Conservation (phyloP, 345 rosid species). For the Angophora floribunda region DNA sequence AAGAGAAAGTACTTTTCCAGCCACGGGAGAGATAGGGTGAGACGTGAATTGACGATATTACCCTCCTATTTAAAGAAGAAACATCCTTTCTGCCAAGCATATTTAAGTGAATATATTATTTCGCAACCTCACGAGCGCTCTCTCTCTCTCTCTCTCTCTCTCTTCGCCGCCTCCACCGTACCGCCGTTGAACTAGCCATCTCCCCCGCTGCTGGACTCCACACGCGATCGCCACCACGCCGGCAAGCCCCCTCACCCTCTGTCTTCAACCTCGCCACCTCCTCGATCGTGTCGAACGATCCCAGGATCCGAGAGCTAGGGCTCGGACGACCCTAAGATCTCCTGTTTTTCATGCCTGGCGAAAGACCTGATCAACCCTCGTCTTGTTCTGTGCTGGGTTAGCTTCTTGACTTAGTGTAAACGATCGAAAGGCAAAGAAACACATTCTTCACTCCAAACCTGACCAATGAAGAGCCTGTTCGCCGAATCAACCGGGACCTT, state of each 20-base stretch:
- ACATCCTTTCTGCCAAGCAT: neutral
- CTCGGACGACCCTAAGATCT: neutral
- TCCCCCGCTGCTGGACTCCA: neutral
- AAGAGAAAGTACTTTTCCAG: too few relatives aligned
- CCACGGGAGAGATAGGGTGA: too few relatives aligned
- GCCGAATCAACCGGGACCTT: neutral
- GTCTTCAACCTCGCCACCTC: neutral
- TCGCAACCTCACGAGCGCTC: neutral
- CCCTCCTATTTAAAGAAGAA: neutral
- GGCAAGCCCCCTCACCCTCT: neutral
- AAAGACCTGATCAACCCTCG: neutral
- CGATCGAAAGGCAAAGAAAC: neutral
- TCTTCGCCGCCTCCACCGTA: neutral
- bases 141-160: neutral
- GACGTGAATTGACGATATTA: too few relatives aligned
- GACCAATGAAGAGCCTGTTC: neutral
- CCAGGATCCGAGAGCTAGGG: neutral
- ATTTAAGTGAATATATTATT: accelerated
- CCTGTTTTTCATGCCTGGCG: neutral
- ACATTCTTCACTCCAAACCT: neutral
- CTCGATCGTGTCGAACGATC: neutral
- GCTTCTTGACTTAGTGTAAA: neutral
- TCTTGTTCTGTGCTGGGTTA: neutral
- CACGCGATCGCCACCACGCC: neutral
- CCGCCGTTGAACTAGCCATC: accelerated